These are phyloP conservation scores for Stereum hirsutum DNA, from an alignment of 1,284 basidiomycete genomes.

Conservation along the genomic window DNA sequence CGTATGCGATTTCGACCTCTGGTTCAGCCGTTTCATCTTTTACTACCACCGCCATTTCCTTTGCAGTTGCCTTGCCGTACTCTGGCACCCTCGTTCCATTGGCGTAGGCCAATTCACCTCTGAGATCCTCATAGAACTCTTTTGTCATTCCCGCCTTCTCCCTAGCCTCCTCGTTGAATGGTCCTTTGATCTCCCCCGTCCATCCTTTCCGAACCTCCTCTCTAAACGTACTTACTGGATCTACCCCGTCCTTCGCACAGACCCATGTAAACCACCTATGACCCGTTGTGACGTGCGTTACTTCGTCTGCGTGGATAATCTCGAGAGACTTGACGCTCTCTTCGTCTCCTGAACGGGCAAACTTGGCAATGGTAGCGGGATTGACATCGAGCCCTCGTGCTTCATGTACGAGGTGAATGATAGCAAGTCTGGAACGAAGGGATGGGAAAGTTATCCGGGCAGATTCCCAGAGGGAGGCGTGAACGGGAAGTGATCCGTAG, in stretches of 20 bases:
- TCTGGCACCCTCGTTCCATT: no score
- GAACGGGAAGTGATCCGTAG: constrained; percentile 71
- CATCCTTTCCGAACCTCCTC: constrained; percentile 70
- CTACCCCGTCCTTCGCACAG: constrained; percentile 54
- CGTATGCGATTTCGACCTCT: no score
- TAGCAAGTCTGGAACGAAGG: constrained; percentile 70
- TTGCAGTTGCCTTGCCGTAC: no score
- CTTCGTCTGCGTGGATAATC: constrained; percentile 79
- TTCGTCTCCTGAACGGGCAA: constrained; percentile 59
- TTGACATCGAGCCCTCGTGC: constrained; percentile 84
- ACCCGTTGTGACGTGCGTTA: constrained; percentile 77
- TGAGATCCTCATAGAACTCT: constrained; percentile 67
- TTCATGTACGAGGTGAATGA: constrained; percentile 88
- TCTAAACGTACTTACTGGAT: constrained; percentile 68
- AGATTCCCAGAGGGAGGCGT: constrained; percentile 78
- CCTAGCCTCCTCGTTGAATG: constrained; percentile 75
- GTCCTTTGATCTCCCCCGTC: constrained; percentile 75
- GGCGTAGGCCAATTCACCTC: constrained; percentile 52
- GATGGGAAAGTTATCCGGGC: constrained; percentile 68
- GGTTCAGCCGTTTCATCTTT: no score
- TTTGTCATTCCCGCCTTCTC: constrained; percentile 66
- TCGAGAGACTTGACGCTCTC: constrained; percentile 68
- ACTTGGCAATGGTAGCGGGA: constrained; percentile 75
- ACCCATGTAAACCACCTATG: constrained; percentile 83
- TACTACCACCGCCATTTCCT: no score